Conservation (phyloP, 2,329 filamentous ascomycete genomes). For the Ophiostoma quercus region DNA sequence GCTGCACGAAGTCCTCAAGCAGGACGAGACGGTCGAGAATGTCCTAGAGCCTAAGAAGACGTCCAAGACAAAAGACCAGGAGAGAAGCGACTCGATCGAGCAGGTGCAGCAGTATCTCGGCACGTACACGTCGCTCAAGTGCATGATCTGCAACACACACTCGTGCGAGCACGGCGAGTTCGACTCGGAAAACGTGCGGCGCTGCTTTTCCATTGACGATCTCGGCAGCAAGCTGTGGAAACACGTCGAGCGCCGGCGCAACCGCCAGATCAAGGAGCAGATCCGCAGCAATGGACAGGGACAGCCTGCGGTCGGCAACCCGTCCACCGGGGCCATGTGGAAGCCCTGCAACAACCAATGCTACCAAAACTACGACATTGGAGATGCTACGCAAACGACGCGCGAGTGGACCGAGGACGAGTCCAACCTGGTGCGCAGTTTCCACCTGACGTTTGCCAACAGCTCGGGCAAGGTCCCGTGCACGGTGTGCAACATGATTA, state of each 20-base stretch:
- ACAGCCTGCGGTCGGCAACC: not conserved
- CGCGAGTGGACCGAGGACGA: slow-evolving; percentile 48
- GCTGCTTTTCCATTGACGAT: slow-evolving; percentile 47
- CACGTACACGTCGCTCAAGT: slow-evolving; percentile 52
- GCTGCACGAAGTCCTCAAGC: slow-evolving; percentile 48
- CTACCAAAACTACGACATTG: slow-evolving; percentile 36
- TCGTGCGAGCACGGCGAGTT: slow-evolving; percentile 59
- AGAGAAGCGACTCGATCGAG: slow-evolving; percentile 36
- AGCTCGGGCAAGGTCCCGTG: slow-evolving; percentile 46
- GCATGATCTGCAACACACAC: slow-evolving; percentile 55
- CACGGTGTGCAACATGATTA: slow-evolving; percentile 46
- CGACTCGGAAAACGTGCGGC: slow-evolving; percentile 49
- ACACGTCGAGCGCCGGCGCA: slow-evolving; percentile 26
- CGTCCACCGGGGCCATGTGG: not conserved
- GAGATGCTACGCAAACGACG: slow-evolving; percentile 33
- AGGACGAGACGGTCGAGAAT: slow-evolving; percentile 51
- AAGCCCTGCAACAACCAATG: slow-evolving; percentile 41
- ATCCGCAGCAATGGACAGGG: not conserved
- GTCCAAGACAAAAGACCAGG: slow-evolving; percentile 37
- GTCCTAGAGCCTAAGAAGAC: slow-evolving; percentile 51
- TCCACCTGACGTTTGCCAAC: slow-evolving; percentile 42
- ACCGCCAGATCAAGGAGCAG: slow-evolving; percentile 31
- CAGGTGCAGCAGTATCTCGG: slow-evolving; percentile 46
- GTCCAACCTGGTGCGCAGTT: slow-evolving; percentile 43
- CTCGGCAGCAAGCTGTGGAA: slow-evolving; percentile 26